phyloP scores from a whole-genome alignment of 352 stramenopile genomes.

The Globisporangium camurandrum region DNA sequence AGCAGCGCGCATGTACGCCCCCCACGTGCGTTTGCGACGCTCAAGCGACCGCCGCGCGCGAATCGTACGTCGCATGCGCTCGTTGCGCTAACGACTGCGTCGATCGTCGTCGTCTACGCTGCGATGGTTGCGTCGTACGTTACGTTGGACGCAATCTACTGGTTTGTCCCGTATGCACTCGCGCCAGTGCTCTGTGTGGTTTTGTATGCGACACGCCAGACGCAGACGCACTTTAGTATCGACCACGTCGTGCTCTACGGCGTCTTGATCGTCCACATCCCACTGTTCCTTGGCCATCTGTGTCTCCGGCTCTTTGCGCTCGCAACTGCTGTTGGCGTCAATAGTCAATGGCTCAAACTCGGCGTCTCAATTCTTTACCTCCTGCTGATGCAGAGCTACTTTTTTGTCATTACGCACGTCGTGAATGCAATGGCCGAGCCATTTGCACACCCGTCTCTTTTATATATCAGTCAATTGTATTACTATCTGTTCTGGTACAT shows the following conservation, averaged over 20 bases:
- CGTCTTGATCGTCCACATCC: conserved; percentile 68
- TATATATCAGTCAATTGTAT: conserved; percentile 83
- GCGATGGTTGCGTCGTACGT: conserved; percentile 72
- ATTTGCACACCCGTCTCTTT: conserved; percentile 69
- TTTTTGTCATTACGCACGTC: conserved; percentile 74
- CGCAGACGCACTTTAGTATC: conserved; percentile 34
- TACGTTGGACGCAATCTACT: conserved; percentile 47
- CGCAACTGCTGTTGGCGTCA: conserved; percentile 14
- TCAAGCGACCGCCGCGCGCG: conserved; percentile 6
- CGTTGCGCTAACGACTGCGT: conserved; percentile 32
- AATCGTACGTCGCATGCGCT: conserved; percentile 24
- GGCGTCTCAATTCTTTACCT: conserved; percentile 69
- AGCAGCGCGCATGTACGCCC: too few species aligned
- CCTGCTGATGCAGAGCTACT: conserved; percentile 78
- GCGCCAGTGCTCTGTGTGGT: conserved; percentile 54
- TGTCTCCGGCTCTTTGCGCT: conserved; percentile 70
- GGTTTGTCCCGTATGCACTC: conserved; percentile 57
- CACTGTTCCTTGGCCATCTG: conserved; percentile 74
- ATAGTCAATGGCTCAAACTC: conserved; percentile 58
- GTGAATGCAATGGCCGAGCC: conserved; percentile 79
- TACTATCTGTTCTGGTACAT: conserved; percentile 89
- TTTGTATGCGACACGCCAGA: conserved; percentile 43
- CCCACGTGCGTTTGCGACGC: conserved; percentile 12
- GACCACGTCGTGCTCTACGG: conserved; percentile 70
- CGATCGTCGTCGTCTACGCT: conserved; percentile 40